Percentiles rank a stretch among this genome's conserved stretches.
Conservation (phyloP, 1,139 yeast genomes). For the Geotrichum carabidarum region DNA sequence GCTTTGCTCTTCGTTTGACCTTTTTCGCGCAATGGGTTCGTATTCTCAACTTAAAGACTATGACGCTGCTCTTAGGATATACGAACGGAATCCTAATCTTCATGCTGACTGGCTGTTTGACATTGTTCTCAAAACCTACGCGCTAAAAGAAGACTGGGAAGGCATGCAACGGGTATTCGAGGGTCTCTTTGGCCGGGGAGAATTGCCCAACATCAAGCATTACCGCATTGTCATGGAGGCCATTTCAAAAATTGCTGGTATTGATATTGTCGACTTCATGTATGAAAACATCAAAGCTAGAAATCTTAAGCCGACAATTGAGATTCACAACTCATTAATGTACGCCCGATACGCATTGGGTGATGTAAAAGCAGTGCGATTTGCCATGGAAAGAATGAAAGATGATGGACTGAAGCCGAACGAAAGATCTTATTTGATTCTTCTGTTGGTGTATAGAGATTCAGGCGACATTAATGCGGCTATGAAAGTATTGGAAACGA, state of each 20-base stretch:
- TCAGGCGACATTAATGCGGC: slow-evolving; percentile 33
- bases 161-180: slow-evolving; percentile 60
- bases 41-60: slow-evolving; percentile 42
- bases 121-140: slow-evolving; percentile 41
- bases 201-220: slow-evolving; percentile 53
- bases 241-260: slow-evolving; percentile 54
- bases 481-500: slow-evolving; percentile 30
- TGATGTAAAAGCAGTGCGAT: slow-evolving; percentile 45
- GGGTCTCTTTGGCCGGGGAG: slow-evolving; percentile 52
- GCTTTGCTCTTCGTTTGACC: slow-evolving; percentile 25
- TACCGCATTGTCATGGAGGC: slow-evolving; percentile 63
- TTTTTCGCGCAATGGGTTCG: slow-evolving; percentile 41
- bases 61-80: slow-evolving; percentile 42
- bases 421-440: slow-evolving; percentile 27
- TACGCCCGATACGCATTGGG: slow-evolving; percentile 45
- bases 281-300: slow-evolving; percentile 46
- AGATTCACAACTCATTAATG: slow-evolving; percentile 46
- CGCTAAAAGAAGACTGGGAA: slow-evolving; percentile 53
- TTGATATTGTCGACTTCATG: slow-evolving; percentile 49
- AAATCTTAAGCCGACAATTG: slow-evolving; percentile 46
- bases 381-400: slow-evolving; percentile 42
- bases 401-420: slow-evolving; percentile 39
- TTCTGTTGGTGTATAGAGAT: slow-evolving; percentile 32
- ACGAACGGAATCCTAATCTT: slow-evolving; percentile 36
- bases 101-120: slow-evolving; percentile 29